phyloP scores from a whole-genome alignment of 768 basidiomycete species.

The Russula olivacea region DNA sequence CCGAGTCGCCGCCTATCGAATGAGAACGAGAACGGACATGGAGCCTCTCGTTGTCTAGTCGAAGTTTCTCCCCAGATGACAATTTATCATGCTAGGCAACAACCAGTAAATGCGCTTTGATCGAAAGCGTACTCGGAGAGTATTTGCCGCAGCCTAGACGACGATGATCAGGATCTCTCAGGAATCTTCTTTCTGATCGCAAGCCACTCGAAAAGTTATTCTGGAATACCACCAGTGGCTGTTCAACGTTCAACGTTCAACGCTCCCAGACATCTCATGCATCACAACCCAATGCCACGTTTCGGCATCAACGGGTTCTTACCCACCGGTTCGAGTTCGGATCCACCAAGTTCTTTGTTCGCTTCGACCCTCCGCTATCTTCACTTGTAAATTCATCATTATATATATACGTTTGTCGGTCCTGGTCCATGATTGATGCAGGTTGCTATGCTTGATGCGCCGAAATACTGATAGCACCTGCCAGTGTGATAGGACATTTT shows the following conservation, averaged over 20 bases:
- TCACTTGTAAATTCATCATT: background rate
- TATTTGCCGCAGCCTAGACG: background rate
- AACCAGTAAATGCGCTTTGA: background rate
- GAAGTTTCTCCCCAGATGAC: background rate
- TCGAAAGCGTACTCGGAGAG: background rate
- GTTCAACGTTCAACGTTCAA: background rate
- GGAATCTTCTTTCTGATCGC: background rate
- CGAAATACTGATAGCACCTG: background rate
- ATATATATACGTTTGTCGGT: background rate
- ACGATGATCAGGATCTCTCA: background rate
- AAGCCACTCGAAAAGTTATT: too few species aligned
- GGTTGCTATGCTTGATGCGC: background rate
- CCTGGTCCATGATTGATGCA: background rate
- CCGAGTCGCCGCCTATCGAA: too few species aligned
- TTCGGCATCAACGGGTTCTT: background rate
- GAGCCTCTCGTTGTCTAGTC: background rate
- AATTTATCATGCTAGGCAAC: background rate
- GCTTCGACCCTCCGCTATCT: background rate
- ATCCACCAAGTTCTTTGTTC: background rate
- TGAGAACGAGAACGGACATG: too few species aligned
- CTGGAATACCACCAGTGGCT: background rate
- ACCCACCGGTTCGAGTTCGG: background rate
- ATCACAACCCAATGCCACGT: background rate
- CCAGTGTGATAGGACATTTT: too few species aligned
- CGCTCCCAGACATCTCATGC: background rate